Percentiles rank a stretch among this genome's conserved stretches.
Evolutionary conservation across 305 asterid species (phyloP).

Genomic region (Fraxinus latifolia): DNA sequence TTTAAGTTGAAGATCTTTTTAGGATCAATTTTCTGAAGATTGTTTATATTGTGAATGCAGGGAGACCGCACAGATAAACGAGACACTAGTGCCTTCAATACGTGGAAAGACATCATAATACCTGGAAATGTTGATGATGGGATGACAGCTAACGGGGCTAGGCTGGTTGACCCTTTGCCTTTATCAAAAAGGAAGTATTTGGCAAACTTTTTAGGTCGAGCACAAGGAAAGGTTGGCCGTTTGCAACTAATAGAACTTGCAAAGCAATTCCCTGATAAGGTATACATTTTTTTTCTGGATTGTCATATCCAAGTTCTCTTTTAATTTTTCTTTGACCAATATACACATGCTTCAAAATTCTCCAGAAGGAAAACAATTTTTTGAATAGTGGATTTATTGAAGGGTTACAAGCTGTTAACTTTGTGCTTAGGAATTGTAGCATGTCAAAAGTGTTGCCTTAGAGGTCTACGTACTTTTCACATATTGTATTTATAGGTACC

Average conservation of each 20-base stretch:
- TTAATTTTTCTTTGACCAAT: background rate
- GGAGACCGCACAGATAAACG: constrained; percentile 96
- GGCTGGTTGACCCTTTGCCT: constrained; percentile 78
- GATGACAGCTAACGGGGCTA: constrained; percentile 61
- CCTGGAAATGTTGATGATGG: constrained; percentile 96
- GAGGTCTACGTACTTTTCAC: background rate
- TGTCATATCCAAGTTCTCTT: background rate
- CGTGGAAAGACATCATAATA: constrained; percentile 94
- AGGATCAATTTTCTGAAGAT: constrained; percentile 11
- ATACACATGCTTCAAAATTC: background rate
- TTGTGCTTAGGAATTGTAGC: constrained; percentile 12
- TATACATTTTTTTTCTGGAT: constrained; percentile 24
- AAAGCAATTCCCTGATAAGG: constrained; percentile 81
- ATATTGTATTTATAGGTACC: background rate
- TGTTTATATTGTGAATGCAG: constrained; percentile 35
- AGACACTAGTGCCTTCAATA: constrained; percentile 85
- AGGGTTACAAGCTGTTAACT: constrained; percentile 4
- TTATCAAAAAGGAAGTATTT: constrained; percentile 69
- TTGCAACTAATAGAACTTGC: constrained; percentile 76
- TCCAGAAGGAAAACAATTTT: background rate
- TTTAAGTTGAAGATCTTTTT: constrained; percentile 4
- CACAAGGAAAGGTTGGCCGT: constrained; percentile 90
- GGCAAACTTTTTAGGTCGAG: constrained; percentile 89
- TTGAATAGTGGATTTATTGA: background rate
- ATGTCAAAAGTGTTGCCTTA: background rate